phyloP scores from a whole-genome alignment of 768 basidiomycete genomes.

The Pulveroboletus frians region DNA sequence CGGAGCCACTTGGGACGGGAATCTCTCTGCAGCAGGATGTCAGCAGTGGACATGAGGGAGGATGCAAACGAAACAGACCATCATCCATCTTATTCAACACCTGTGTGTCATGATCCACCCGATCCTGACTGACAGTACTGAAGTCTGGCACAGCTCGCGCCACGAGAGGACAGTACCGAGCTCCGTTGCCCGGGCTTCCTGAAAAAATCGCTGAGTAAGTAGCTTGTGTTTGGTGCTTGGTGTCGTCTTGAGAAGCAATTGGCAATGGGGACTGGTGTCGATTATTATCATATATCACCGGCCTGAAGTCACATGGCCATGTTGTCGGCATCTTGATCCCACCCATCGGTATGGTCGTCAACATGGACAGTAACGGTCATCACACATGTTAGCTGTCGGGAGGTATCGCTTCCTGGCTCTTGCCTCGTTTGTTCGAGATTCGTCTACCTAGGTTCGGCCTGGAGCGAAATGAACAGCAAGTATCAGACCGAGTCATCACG shows the following conservation, averaged over 20 bases:
- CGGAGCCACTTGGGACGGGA: slow-evolving; percentile 8
- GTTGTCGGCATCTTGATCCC: not conserved
- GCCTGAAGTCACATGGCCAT: not conserved
- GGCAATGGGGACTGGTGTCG: not conserved
- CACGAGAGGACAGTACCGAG: slow-evolving; percentile 3
- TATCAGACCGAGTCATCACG: not conserved
- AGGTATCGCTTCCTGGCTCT: not conserved
- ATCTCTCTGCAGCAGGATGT: not conserved
- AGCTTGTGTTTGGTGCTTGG: not conserved
- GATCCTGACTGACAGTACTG: slow-evolving; percentile 2
- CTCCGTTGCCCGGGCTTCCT: not conserved
- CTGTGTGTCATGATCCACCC: not conserved
- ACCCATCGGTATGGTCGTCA: not conserved
- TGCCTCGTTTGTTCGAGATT: no score
- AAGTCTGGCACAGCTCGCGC: slow-evolving; percentile 2
- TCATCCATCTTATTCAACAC: slow-evolving; percentile 1
- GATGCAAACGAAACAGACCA: not conserved
- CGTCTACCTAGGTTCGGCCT: not conserved
- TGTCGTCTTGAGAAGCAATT: not conserved
- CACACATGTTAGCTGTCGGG: not conserved
- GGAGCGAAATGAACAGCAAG: not conserved
- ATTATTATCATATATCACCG: not conserved
- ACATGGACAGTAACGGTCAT: not conserved
- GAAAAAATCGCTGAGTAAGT: not conserved
- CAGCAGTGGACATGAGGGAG: not conserved